Conservation (phyloP, 1,284 basidiomycete genomes). For the Puccinia hordei region DNA sequence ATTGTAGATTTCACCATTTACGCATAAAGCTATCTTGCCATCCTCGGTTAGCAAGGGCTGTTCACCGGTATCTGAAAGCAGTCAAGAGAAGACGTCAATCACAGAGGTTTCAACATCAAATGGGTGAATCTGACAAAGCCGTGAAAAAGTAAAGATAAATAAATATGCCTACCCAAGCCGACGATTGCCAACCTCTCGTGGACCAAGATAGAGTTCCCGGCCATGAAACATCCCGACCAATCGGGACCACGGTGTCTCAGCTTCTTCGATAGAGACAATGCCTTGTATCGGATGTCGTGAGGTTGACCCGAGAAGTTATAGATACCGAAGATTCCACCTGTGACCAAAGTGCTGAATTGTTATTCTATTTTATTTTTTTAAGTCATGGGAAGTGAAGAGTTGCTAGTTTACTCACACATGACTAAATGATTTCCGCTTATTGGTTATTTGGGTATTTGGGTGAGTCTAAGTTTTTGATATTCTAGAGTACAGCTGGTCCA, state of each 20-base stretch:
- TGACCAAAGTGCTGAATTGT: background rate
- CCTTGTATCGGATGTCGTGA: slow-evolving; percentile 68
- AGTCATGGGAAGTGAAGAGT: no score
- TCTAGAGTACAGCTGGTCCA: no score
- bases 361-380: background rate
- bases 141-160: background rate
- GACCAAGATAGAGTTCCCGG: slow-evolving; percentile 75
- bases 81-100: background rate
- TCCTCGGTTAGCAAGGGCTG: slow-evolving; percentile 90
- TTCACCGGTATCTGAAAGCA: slow-evolving; percentile 80
- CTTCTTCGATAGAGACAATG: slow-evolving; percentile 78
- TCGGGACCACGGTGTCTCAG: slow-evolving; percentile 91
- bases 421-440: no score
- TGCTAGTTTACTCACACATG: no score
- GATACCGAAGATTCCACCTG: slow-evolving; percentile 56
- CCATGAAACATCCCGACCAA: slow-evolving; percentile 91
- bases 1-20: slow-evolving; percentile 99
- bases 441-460: no score
- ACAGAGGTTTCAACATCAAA: background rate
- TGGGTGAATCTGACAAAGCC: background rate
- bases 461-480: no score
- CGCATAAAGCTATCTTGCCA: slow-evolving; percentile 80
- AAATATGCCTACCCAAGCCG: slow-evolving; percentile 79
- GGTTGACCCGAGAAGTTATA: slow-evolving; percentile 74
- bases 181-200: slow-evolving; percentile 86